Evolutionary conservation across 2,329 filamentous ascomycete genomes (phyloP), one percentile per base, ranked within the genome.

Genomic region (Alternaria novae-zelandiae): DNA sequence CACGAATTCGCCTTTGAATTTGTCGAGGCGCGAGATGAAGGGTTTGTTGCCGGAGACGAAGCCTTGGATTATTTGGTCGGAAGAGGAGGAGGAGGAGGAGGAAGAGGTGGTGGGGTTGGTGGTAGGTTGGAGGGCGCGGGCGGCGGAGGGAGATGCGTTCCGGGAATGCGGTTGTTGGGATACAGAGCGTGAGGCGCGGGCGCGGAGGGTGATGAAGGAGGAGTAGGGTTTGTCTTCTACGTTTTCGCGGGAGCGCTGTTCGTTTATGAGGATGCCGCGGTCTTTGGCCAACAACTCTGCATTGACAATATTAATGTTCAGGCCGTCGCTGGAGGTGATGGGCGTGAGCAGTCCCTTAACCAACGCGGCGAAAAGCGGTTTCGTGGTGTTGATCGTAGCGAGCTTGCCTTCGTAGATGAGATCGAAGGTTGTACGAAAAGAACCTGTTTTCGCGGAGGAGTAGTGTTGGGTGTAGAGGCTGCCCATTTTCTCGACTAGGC

Each of bases 221-320:
- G 89, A 88, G 75, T 91, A 94, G 0, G 88, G 87, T 47, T 86
- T 83, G 21, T 88, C 84, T n/a, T 87, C 85, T 1, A 84, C 82
- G 20, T 83, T 82, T 57, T 90, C 88, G 8, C 89, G 85, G 3
- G 86, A 87, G 65, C 89, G 89, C 41, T 88, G 88, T 81, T 95
- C 92, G 74, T 90, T 92, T 74, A 96, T 89, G 47, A 90, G 85
- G 65, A 96, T 91, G 3, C 91, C 92, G 69, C 91, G 91, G 71
- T 94, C 90, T 67, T 88, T 90, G 20, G 92, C 91, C 13, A 94
- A 87, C 25, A 94, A 83, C 46, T 88, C 86, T 0, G 92, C 92
- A 73, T 96, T 95, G 70, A 96, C 92, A 63, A 96, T 93, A 80
- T 94, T 95, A 71, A 94, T 89, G 72, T 91, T 90, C 12, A 88